Evolutionary conservation across 164 flowering plant species (phyloP), one percentile per base, ranked within the genome.

Genomic region (Magnolia sinica): DNA sequence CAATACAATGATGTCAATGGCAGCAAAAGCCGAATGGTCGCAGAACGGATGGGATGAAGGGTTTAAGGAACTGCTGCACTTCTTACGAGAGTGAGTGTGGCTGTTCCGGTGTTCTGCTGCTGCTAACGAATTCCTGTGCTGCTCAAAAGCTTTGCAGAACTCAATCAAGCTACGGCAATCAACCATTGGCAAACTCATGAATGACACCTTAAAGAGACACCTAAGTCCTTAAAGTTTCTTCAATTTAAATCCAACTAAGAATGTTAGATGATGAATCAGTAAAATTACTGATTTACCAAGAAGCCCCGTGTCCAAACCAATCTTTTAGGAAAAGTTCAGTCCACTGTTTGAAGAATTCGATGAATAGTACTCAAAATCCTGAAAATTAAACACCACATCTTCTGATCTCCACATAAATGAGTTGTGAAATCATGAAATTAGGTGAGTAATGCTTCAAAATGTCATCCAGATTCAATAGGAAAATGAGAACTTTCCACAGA

Each of bases 101-200:
- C 75, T 76, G 76, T 68, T 80, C 64, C 71, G 80, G 65, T 79
- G 68, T 31, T 78, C 79, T 9, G 79, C 24, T 27, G 64, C 18
- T 51, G 78, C 76, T 45, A 63, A 58, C 8, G 83, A 68, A 73
- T 78, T 79, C 76, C 76, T 74, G 77, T 85, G 88, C 70, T 84
- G 88, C 73, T 85, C 86, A 68, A 85, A 88, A 22, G 89, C 87
- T 70, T 76, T 81, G 85, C 89, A 88, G 75, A 88, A 88, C 58
- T 88, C 89, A 61, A 88, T 85, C 84, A 88, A 80, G 74, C 87
- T 84, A 20, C 89, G 87, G 79, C 91, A 88, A 81, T 88, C 91
- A 52, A 88, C 87, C 88, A 87, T 84, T 68, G 89, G 81, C 65
- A 80, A 76, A 65, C 68, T 77, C 86, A 72, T 71, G 18, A 67